Conservation (phyloP, 768 basidiomycete species). For the Tephrocybe sp. region DNA sequence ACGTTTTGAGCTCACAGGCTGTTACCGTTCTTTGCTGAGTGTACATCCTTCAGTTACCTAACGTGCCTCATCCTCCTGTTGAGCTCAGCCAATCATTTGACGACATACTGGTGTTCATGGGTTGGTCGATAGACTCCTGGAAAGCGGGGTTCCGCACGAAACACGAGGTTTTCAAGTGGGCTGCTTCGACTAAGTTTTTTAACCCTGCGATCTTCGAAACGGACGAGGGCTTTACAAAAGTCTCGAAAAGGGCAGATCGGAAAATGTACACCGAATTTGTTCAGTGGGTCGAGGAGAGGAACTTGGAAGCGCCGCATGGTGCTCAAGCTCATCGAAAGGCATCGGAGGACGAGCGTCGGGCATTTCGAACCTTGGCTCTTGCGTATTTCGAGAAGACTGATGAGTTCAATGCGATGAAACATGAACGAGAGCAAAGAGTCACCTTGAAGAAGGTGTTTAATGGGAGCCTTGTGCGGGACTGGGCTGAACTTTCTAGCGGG, state of each 20-base stretch:
- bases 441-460: constrained; percentile 44
- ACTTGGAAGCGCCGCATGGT: background rate
- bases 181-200: constrained; percentile 51
- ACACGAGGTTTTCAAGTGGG: constrained; percentile 57
- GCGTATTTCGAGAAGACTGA: constrained; percentile 48
- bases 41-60: constrained; percentile 27
- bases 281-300: constrained; percentile 37
- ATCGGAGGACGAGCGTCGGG: constrained; percentile 16
- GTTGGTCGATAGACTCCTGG: constrained; percentile 51
- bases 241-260: constrained; percentile 34
- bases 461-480: constrained; percentile 48
- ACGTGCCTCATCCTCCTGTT: constrained; percentile 43
- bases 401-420: constrained; percentile 38
- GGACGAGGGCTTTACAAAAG: constrained; percentile 39
- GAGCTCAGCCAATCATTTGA: constrained; percentile 43
- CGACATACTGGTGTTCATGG: constrained; percentile 54
- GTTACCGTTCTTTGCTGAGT: background rate
- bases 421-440: constrained; percentile 24
- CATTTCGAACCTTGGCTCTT: constrained; percentile 42
- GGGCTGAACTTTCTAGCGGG: constrained; percentile 44
- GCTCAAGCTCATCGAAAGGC: constrained; percentile 7
- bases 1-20: background rate
- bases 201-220: constrained; percentile 34
- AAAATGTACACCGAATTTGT: constrained; percentile 61
- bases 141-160: constrained; percentile 52